Conservation (phyloP, 805 yeast genomes). For the Maudiozyma saulgeensis region DNA sequence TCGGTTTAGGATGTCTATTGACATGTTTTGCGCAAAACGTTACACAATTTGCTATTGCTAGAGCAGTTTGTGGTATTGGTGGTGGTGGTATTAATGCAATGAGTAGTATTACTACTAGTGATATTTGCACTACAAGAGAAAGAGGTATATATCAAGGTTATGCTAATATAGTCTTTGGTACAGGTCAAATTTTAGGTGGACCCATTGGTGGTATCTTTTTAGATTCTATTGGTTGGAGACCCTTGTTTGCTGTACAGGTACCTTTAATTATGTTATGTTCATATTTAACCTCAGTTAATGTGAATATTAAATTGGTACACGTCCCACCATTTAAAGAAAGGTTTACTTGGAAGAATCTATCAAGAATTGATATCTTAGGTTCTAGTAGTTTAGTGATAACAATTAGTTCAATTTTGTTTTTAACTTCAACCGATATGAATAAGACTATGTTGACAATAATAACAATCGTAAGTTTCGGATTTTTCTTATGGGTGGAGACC, state of each 20-base stretch:
- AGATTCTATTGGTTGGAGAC: slow-evolving; percentile 56
- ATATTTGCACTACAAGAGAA: slow-evolving; percentile 63
- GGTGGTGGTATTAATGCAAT: slow-evolving; percentile 82
- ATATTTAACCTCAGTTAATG: slow-evolving; percentile 30
- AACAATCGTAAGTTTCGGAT: slow-evolving; percentile 26
- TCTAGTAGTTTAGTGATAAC: slow-evolving; percentile 50
- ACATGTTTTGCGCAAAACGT: slow-evolving; percentile 31
- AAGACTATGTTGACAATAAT: slow-evolving; percentile 30
- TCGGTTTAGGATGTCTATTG: slow-evolving; percentile 38
- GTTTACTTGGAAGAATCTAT: slow-evolving; percentile 37
- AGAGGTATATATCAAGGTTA: slow-evolving; percentile 79
- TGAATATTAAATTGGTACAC: slow-evolving; percentile 39
- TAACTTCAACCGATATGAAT: slow-evolving; percentile 41
- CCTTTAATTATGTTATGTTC: slow-evolving; percentile 36
- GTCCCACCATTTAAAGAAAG: slow-evolving; percentile 40
- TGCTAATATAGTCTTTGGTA: slow-evolving; percentile 64
- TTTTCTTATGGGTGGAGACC: slow-evolving; percentile 28
- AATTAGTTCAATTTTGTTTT: slow-evolving; percentile 36
- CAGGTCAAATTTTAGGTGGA: slow-evolving; percentile 70
- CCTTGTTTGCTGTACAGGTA: slow-evolving; percentile 41
- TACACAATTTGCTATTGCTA: slow-evolving; percentile 39
- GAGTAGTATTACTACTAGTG: slow-evolving; percentile 67
- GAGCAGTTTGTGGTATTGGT: slow-evolving; percentile 77
- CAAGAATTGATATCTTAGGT: slow-evolving; percentile 61
- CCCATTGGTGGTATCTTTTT: slow-evolving; percentile 53